A percentile compares a stretch with the other conserved stretches of the same genome.
These are phyloP conservation scores for Candida odintsovae DNA, from an alignment of 805 yeast genomes.

Conservation along the genomic window DNA sequence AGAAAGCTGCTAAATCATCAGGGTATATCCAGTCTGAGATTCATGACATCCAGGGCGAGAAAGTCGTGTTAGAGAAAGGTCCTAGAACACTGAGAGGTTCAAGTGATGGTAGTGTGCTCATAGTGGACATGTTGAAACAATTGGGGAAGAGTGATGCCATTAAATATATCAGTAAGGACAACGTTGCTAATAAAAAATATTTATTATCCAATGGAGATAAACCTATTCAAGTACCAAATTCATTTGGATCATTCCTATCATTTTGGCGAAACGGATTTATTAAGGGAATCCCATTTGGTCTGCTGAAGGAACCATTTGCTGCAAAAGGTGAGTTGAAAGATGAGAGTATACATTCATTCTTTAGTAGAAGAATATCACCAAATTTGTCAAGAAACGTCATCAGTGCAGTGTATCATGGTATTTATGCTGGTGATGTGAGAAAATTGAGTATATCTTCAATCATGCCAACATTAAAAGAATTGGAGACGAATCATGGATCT, in stretches of 20 bases:
- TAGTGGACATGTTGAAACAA: conserved; percentile 50
- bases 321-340: conserved; percentile 35
- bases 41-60: conserved; percentile 26
- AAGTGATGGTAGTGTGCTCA: conserved; percentile 68
- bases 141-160: conserved; percentile 46
- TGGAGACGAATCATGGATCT: conserved; percentile 59
- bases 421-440: conserved; percentile 80
- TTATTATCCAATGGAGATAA: conserved; percentile 41
- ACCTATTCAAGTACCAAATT: conserved; percentile 51
- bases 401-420: conserved; percentile 84
- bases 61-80: conserved; percentile 62
- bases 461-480: conserved; percentile 45
- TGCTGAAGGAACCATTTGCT: conserved; percentile 46
- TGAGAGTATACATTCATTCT: conserved; percentile 65
- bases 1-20: conserved; percentile 50
- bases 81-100: conserved; percentile 87
- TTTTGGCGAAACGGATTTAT: conserved; percentile 38
- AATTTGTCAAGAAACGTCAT: conserved; percentile 47
- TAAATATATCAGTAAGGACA: conserved; percentile 48
- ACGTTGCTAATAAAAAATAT: conserved; percentile 70
- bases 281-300: conserved; percentile 37
- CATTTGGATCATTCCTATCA: conserved; percentile 27
- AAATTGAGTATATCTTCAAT: conserved; percentile 61
- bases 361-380: conserved; percentile 65
- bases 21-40: conserved; percentile 70